Evolutionary conservation across 2,329 filamentous ascomycete species (phyloP).

Genomic region (Paraconiothyrium sp.): DNA sequence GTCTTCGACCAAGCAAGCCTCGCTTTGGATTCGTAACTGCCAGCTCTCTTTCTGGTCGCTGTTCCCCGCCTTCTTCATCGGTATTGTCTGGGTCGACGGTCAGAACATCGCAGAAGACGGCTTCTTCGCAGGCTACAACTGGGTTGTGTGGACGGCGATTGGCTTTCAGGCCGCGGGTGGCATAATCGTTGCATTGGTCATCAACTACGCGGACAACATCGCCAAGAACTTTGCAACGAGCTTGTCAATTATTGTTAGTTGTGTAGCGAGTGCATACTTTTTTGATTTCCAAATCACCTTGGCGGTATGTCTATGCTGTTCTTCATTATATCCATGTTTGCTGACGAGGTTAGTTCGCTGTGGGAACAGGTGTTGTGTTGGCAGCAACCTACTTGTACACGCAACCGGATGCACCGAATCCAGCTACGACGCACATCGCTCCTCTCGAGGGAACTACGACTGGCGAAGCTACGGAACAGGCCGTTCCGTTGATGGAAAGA

Average conservation of each 20-base stretch:
- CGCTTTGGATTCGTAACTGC: conserved; percentile 93
- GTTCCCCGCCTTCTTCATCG: conserved; percentile 86
- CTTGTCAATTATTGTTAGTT: conserved; percentile 88
- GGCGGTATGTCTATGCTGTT: conserved; percentile 36
- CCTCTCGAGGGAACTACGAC: conserved; percentile 75
- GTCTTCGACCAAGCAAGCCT: conserved; percentile 74
- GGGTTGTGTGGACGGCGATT: conserved; percentile 87
- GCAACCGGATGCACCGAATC: conserved; percentile 65
- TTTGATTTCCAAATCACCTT: conserved; percentile 79
- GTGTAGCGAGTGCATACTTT: conserved; percentile 83
- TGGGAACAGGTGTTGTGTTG: conserved; percentile 82
- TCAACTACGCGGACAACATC: conserved; percentile 87
- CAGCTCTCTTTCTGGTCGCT: conserved; percentile 95
- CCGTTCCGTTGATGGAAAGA: conserved; percentile 31
- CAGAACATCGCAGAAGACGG: conserved; percentile 82
- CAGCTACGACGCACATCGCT: conserved; percentile 73
- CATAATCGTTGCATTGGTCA: conserved; percentile 81
- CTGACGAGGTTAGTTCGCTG: conserved; percentile 70
- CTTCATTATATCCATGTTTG: conserved; percentile 18
- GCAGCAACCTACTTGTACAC: conserved; percentile 88
- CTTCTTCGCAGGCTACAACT: conserved; percentile 95
- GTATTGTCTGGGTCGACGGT: conserved; percentile 87
- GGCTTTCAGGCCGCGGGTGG: conserved; percentile 84
- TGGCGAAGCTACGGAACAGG: conserved; percentile 58
- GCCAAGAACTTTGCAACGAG: conserved; percentile 94